Evolutionary conservation across 106 monocot genomes (phyloP).

Genomic region (Triglochin maritima): DNA sequence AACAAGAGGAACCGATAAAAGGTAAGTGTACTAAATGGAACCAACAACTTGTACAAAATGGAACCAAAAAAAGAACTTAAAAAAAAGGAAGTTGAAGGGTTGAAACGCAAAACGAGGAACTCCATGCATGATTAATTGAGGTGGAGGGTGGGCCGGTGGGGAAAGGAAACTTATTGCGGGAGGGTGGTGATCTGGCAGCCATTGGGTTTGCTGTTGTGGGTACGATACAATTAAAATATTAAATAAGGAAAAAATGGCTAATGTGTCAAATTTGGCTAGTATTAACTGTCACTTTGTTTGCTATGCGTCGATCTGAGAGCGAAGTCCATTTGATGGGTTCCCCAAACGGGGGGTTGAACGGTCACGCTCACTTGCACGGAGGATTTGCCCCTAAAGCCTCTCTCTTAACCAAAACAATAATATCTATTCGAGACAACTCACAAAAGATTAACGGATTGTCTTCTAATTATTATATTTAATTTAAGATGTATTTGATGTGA

Average conservation of each 20-base stretch:
- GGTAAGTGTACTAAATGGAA: too few species aligned
- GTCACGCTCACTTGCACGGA: background rate
- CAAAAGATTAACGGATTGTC: too few species aligned
- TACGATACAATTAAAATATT: background rate
- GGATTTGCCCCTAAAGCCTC: too few species aligned
- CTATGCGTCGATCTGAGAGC: background rate
- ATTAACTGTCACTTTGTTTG: background rate
- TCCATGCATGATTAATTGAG: background rate
- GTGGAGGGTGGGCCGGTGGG: background rate
- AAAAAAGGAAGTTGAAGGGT: too few species aligned
- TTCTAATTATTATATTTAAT: too few species aligned
- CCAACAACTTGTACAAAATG: background rate
- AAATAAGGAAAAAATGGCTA: background rate
- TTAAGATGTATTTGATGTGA: too few species aligned
- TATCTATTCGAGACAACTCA: too few species aligned
- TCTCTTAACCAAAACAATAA: too few species aligned
- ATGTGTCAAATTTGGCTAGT: background rate
- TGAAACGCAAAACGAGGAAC: too few species aligned
- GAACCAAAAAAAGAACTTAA: background rate
- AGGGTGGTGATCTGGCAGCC: background rate
- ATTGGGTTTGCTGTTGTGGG: background rate
- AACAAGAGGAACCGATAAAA: too few species aligned
- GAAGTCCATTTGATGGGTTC: background rate
- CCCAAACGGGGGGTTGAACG: background rate
- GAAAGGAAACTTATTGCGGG: background rate